Evolutionary conservation across 2,329 filamentous ascomycete species (phyloP), one percentile per base, ranked within the genome.

Genomic region (Zymoseptoria crescenta): DNA sequence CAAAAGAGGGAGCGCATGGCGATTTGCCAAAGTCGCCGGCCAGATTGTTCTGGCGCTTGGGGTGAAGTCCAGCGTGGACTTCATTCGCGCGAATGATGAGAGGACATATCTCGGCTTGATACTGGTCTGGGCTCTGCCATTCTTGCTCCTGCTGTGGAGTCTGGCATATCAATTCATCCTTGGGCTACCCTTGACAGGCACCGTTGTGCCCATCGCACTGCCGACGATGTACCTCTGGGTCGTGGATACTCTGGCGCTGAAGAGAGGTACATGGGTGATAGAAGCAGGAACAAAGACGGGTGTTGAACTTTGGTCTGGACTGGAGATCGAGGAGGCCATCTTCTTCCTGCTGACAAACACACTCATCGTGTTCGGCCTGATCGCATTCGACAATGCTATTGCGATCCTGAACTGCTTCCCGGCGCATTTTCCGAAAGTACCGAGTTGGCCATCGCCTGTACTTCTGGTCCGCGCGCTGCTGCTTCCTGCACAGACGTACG

Each of bases 331-430:
- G 65, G 88, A 91, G 70, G 87, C 87, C 0, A 65, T 87, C 7
- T 91, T 91, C 76, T 91, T 91, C 72, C 75, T 90, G 3, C 73
- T 82, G 3, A 89, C 87, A 1, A 91, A 91, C 69, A 76, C 76
- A 0, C 73, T 91, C 20, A 84, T 91, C 57, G 85, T 89, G 0
- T 85, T 87, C 68, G 87, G 87, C 1, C 75, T 87, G 24, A 75
- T 85, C 1, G 84, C 87, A 0, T 86, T 88, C 63, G 88, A 91
- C 71, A 83, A 88, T 67, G 84, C 84, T 3, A 68, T 88, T 41
- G 84, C 87, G 1, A 79, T 91, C 13, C 72, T 87, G 6, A 79
- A 87, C 64, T 80, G 82, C 0, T 88, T 88, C 62, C 84, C 84
- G 0, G 72, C 77, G 1, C 71, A 80, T 4, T 88, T 87, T 62